Conservation (phyloP, 768 basidiomycete species). For the Tricholoma flavovirens region DNA sequence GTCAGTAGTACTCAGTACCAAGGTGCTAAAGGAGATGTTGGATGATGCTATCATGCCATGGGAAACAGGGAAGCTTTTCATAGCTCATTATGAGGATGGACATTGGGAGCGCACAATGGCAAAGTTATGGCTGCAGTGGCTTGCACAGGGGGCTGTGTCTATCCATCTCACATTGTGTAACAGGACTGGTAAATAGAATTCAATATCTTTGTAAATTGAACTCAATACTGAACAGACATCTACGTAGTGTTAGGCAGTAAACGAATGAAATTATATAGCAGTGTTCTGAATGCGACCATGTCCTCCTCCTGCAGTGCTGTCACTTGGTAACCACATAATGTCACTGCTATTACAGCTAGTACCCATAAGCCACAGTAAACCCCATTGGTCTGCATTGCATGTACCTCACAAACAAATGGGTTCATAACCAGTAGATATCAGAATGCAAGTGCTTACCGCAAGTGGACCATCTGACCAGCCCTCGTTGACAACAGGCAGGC, state of each 20-base stretch:
- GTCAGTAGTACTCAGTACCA: background rate
- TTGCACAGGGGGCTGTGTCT: background rate
- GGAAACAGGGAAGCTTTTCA: background rate
- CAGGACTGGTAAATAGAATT: background rate
- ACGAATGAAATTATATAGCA: background rate
- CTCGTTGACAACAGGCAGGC: conserved; percentile 1
- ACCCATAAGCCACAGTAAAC: conserved; percentile 2
- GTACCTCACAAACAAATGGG: background rate
- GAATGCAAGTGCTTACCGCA: background rate
- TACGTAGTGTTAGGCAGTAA: too few relatives aligned
- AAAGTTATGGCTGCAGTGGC: background rate
- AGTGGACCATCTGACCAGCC: conserved; percentile 1
- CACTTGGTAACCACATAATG: background rate
- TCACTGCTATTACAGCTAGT: background rate
- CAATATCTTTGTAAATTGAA: too few relatives aligned
- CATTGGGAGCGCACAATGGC: conserved; percentile 1
- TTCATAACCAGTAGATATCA: background rate
- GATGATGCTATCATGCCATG: background rate
- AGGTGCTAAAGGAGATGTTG: background rate
- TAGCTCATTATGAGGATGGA: conserved; percentile 1
- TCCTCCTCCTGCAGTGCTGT: background rate
- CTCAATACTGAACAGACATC: too few relatives aligned
- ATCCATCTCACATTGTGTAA: background rate
- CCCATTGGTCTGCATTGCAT: background rate
- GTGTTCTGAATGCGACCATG: background rate